A percentile compares a stretch with the other conserved stretches of the same genome.
phyloP scores from a whole-genome alignment of 2,329 filamentous ascomycete genomes.

The Paecilomyces sp. region DNA sequence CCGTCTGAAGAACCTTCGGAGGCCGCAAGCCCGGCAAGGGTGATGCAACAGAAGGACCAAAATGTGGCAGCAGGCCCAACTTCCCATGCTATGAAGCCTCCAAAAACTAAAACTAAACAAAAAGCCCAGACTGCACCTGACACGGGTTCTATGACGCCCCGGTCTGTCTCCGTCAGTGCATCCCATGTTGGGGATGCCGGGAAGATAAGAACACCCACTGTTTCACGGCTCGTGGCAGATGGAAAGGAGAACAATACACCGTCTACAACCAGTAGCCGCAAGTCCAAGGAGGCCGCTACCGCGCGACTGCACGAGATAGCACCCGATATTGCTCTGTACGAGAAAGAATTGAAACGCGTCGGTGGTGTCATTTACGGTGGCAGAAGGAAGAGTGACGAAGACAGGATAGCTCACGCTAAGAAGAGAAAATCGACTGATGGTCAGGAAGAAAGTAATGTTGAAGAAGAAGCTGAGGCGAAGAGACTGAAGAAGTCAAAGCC shows the following conservation, averaged over 20 bases:
- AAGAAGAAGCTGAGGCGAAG: conserved; percentile 51
- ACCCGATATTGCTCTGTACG: conserved; percentile 79
- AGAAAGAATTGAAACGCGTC: conserved; percentile 84
- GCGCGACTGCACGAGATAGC: conserved; percentile 69
- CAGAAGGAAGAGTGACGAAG: conserved; percentile 38
- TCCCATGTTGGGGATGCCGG: conserved; percentile 19
- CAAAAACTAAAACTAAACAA: conserved; percentile 13
- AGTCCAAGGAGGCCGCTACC: conserved; percentile 81
- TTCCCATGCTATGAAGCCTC: conserved; percentile 13
- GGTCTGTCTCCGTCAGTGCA: conserved; percentile 13
- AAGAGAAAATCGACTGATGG: conserved; percentile 41
- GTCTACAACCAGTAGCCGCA: conserved; percentile 67
- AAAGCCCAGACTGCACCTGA: conserved; percentile 11
- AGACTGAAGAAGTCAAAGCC: conserved; percentile 56
- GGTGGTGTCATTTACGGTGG: conserved; percentile 59
- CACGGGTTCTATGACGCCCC: conserved; percentile 17
- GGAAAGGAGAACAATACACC: conserved; percentile 84
- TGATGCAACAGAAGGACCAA: conserved; percentile 30
- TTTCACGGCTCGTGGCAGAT: conserved; percentile 44
- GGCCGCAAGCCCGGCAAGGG: conserved; percentile 11
- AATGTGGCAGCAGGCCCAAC: conserved; percentile 17
- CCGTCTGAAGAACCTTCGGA: conserved; percentile 22
- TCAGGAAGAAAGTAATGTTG: conserved; percentile 39
- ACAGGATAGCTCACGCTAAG: conserved; percentile 25
- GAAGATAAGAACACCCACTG: conserved; percentile 46